Percentiles rank a stretch among this genome's conserved stretches.
phyloP scores from a whole-genome alignment of 768 basidiomycete species.

The Fibroporia radiculosa region DNA sequence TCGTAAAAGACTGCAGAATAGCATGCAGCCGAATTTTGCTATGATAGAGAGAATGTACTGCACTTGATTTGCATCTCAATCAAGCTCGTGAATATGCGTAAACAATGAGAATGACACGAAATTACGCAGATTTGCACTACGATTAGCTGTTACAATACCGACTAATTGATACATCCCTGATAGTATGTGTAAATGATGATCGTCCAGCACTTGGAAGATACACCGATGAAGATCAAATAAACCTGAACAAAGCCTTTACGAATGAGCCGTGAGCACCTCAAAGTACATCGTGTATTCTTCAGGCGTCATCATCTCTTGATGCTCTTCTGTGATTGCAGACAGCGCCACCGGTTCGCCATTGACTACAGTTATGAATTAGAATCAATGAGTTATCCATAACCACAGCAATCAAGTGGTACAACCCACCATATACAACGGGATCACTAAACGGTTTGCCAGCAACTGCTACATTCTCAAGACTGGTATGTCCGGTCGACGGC shows the following conservation, averaged over 20 bases:
- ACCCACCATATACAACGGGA: constrained; percentile 61
- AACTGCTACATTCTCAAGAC: constrained; percentile 2
- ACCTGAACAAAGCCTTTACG: neutral
- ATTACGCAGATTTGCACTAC: neutral
- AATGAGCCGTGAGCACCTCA: constrained; percentile 33
- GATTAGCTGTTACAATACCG: no score
- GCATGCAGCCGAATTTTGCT: neutral
- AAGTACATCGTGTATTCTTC: constrained; percentile 87
- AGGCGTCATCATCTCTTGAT: constrained; percentile 87
- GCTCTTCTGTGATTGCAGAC: constrained; percentile 83
- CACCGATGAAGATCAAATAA: neutral
- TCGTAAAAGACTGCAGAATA: neutral
- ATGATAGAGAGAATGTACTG: no score
- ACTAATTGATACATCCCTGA: no score
- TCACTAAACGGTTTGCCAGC: constrained; percentile 33
- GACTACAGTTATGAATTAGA: constrained; percentile 38
- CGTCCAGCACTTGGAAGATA: no score
- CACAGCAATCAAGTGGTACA: no score
- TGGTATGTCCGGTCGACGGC: no score
- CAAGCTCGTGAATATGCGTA: no score
- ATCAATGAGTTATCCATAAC: constrained; percentile 4
- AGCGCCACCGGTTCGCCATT: constrained; percentile 67
- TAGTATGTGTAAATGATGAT: no score
- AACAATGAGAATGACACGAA: neutral
- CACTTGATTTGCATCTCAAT: no score